These are phyloP conservation scores for Penicillium aurantiogriseum DNA, from an alignment of 2,329 filamentous ascomycete genomes.

Conservation along the genomic window DNA sequence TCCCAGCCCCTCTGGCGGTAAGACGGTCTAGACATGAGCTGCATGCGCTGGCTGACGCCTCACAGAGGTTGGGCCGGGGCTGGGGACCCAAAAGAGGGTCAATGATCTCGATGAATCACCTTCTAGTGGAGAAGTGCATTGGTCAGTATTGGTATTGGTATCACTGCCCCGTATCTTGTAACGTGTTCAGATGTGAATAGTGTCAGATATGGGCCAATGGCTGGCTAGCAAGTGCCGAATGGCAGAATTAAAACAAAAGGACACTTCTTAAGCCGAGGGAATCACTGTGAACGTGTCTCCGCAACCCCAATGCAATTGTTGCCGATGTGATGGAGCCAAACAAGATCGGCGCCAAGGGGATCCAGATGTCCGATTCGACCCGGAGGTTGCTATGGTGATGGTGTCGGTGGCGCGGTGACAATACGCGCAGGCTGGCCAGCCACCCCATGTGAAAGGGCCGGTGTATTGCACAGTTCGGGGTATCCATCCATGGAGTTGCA, in stretches of 20 bases:
- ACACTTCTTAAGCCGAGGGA: conserved; percentile 1
- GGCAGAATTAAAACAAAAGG: not conserved
- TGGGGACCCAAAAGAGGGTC: conserved; percentile 8
- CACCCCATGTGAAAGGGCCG: conserved; percentile 16
- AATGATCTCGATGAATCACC: conserved; percentile 11
- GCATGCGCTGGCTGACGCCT: conserved; percentile 10
- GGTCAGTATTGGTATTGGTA: not conserved
- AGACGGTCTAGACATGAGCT: conserved; percentile 20
- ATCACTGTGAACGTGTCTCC: not conserved
- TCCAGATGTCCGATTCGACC: conserved; percentile 21
- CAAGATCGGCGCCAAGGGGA: conserved; percentile 11
- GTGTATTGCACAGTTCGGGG: not conserved
- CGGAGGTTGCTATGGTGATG: conserved; percentile 18
- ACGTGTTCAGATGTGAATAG: not conserved
- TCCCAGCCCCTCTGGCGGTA: conserved; percentile 5
- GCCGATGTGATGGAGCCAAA: conserved; percentile 9
- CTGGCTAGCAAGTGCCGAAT: not conserved
- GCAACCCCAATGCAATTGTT: conserved; percentile 4
- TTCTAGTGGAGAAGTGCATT: conserved; percentile 5
- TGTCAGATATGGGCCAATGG: conserved; percentile 3
- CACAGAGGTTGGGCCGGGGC: conserved; percentile 13
- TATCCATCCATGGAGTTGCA: conserved; percentile 2
- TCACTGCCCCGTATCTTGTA: not conserved
- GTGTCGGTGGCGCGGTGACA: not conserved
- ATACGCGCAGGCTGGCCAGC: conserved; percentile 15